Evolutionary conservation across 345 rosid species (phyloP), one percentile per base, ranked within the genome.

Genomic region (Eucalyptus sp.): DNA sequence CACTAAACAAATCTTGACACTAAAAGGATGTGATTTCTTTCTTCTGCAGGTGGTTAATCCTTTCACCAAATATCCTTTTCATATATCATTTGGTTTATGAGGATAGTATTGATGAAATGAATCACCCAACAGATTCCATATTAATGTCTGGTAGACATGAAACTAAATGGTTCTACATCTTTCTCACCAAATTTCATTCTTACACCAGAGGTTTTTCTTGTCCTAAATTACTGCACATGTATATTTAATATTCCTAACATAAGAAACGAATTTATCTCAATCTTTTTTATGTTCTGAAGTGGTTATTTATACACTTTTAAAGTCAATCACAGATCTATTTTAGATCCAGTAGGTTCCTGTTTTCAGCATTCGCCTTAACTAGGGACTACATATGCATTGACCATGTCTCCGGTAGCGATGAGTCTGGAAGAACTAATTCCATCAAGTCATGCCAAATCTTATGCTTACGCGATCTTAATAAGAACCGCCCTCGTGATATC

Each of bases 341-440:
- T 33, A 33, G 68, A 52, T 86, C n/a, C 64, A 33, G 60, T 86
- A 27, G 7, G 15, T 41, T 76, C 84, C 84, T 76, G 48, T 41
- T 76, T 76, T 76, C 84, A 41, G 27, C 83, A 22, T 50, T 92
- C 27, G 7, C 90, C 95, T 95, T 94, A 92, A 92, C 93, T 81
- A 25, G 88, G 76, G 87, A 88, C 49, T 90, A 96, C 96, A 89
- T 95, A 96, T 93, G 99, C 99, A 51, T 93, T 97, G 91, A 96
- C 99, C 83, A 90, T 97, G 71, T 95, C 99, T 71, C 99, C 99
- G 0, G 99, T 97, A 50, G 99, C 99, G 62, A 90, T 97, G 98
- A 94, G 99, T 91, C 95, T 97, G 50, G 99, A 97, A 92, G 99
- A 97, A 88, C 90, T 97, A 91, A 89, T 97, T 89, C 98, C 99